Evolutionary conservation across 139 green algal genomes (phyloP), one percentile per base, ranked within the genome.

Genomic region (Helicosporidium sp.): DNA sequence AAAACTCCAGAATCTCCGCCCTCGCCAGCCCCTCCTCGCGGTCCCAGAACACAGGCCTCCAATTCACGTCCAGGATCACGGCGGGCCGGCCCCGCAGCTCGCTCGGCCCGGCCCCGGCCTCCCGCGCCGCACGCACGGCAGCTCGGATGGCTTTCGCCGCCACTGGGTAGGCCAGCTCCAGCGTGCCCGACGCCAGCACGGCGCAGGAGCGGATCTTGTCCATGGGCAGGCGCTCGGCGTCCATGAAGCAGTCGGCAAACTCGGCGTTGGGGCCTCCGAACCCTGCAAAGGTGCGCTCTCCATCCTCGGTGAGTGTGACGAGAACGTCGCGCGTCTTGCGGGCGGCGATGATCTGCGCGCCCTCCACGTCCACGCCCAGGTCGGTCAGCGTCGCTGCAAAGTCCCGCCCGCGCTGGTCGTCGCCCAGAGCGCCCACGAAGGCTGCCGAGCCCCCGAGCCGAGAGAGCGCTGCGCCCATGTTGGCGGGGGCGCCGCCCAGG

Each of bases 61-160:
- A 93, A 66, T 93, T 93, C 34, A 91, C 73, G 47, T 93, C 83
- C 4, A 93, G 57, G 16, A 93, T 40, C 1, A 69, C 43, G 4
- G 24, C 24, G 52, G 42, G n/a, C n/a, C n/a, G n/a, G n/a, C n/a
- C n/a, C n/a, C n/a, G n/a, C n/a, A n/a, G n/a, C n/a, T n/a, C n/a
- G n/a, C n/a, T n/a, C n/a, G n/a, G n/a, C n/a, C n/a, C n/a, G n/a
- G n/a, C 87, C 61, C 18, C 48, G 45, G 20, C 26, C n/a, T 22
- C 48, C 41, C 44, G 41, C 26, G 73, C 76, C 1, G 45, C 22
- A 6, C 41, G 26, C 26, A 80, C 73, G 17, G 74, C 78, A 18
- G 45, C 41, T 17, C 57, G 37, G 52, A 91, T 78, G 2, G 76
- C 64, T 2, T 43, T 54, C 0, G 53, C 55, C 3, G 76, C 85